Base-by-base conservation (phyloP, 1,284 basidiomycete species). In the Leccinum ambiguum region DNA sequence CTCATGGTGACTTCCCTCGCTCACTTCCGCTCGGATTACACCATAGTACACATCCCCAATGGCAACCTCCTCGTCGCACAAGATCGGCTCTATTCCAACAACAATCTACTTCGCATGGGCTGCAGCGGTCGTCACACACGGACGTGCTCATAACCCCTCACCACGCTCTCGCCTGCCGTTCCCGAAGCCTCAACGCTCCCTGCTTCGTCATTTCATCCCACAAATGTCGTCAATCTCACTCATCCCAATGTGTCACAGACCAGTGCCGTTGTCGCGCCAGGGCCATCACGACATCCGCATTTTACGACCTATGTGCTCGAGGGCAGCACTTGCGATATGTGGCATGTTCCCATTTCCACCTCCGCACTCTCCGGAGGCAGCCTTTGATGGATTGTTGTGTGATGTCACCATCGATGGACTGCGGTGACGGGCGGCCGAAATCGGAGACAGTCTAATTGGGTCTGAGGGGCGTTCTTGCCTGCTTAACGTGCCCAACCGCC, bases 1-100 rank as follows among this genome's bases (percentile, higher is more conserved):
- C 80, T 93, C 68, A 87, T 93, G 84, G 84, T 87, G 63, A 93
- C 91, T n/a, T 92, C 90, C 7, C 83, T 93, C 18, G 89, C 89
- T 56, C 88, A 91, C 77, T 93, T 93, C 74, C 89, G 89, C 62
- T 92, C 90, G 4, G 91, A 93, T 78, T 91, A 87, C 73, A 91
- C 90, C 63, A 91, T 93, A 66, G 88, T 93, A 23, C 86, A 84
- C 66, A 78, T 83, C 26, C 23, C 90, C 0, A 77, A 81, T 60
- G 92, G 92, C 33, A 81, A 88, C 73, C 90, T 88, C 74, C 79
- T 85, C 21, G 80, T 82, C 36, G 79, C 82, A 41, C 82, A 82
- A 66, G 84, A 89, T 67, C 86, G 86, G 66, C 82, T 93, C 33
- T 91, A 90, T 74, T 82, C 87, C 59, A 93, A 93, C 71, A 90